Conservation (phyloP, 768 basidiomycete species). For the Coprinellus micaceus region DNA sequence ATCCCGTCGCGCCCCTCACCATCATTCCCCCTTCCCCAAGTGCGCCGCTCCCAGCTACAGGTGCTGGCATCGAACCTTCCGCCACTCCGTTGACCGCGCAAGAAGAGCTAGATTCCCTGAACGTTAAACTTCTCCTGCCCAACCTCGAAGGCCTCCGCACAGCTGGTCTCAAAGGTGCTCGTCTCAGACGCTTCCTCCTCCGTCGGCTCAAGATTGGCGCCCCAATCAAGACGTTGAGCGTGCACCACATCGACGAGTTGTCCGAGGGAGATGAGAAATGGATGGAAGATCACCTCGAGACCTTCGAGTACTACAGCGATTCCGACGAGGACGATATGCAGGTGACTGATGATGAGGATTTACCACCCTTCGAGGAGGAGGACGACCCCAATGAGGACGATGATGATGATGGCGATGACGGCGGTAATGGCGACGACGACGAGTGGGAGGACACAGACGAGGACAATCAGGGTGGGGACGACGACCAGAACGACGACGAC, state of each 20-base stretch:
- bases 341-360: slow-evolving; percentile 12
- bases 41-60: slow-evolving; percentile 20
- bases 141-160: slow-evolving; percentile 34
- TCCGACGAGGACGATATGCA: slow-evolving; percentile 36
- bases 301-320: slow-evolving; percentile 56
- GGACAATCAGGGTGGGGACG: slow-evolving; percentile 22
- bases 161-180: slow-evolving; percentile 36
- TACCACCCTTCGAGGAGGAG: slow-evolving; percentile 1
- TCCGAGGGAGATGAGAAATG: slow-evolving; percentile 41
- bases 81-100: background rate
- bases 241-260: slow-evolving; percentile 46
- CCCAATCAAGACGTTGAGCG: slow-evolving; percentile 44
- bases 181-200: slow-evolving; percentile 44
- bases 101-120: background rate
- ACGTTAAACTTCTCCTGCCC: slow-evolving; percentile 41
- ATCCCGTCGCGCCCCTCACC: slow-evolving; percentile 33
- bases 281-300: slow-evolving; percentile 47
- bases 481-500: background rate
- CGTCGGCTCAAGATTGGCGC: slow-evolving; percentile 37
- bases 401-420: slow-evolving; percentile 22
- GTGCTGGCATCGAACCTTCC: background rate
- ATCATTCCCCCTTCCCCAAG: slow-evolving; percentile 15
- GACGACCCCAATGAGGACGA: slow-evolving; percentile 41
- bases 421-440: slow-evolving; percentile 31
- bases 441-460: slow-evolving; percentile 32